phyloP scores from a whole-genome alignment of 2,329 filamentous ascomycete genomes.

The Colletotrichum lentis region DNA sequence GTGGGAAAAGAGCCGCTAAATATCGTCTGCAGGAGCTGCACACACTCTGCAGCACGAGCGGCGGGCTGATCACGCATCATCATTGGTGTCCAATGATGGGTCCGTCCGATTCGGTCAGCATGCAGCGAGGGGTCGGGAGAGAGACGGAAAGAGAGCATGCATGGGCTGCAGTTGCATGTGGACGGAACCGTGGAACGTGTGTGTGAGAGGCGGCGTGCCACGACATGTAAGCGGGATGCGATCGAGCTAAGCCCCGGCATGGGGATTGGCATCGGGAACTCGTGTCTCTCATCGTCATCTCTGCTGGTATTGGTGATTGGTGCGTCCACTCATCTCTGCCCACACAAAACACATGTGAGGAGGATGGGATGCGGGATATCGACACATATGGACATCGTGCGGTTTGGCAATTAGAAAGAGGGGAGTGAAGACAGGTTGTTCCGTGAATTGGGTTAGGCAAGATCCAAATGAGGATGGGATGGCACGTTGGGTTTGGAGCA shows the following conservation, averaged over 20 bases:
- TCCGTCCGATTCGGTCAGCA: conserved; percentile 23
- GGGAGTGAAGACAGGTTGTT: background rate
- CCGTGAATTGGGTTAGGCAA: background rate
- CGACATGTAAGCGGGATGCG: conserved; percentile 27
- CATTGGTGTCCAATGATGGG: conserved; percentile 5
- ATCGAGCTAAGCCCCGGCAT: conserved; percentile 17
- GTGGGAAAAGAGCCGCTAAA: conserved; percentile 26
- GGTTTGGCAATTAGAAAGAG: conserved; percentile 3
- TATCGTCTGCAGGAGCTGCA: conserved; percentile 31
- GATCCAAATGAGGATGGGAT: background rate
- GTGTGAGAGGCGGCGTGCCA: background rate
- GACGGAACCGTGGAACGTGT: background rate
- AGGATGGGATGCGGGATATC: background rate
- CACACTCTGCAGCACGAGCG: conserved; percentile 27
- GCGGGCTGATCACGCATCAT: conserved; percentile 22
- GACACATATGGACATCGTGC: background rate
- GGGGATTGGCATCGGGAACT: conserved; percentile 14
- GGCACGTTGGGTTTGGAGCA: background rate
- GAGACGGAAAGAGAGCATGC: background rate
- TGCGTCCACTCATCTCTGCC: background rate
- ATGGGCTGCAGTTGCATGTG: conserved; percentile 5
- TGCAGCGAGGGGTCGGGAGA: conserved; percentile 21
- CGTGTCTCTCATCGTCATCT: background rate
- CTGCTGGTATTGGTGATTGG: background rate
- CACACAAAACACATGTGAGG: background rate